Evolutionary conservation across 192 early-diverging fungal species (phyloP).

Genomic region (Mortierella claussenii): DNA sequence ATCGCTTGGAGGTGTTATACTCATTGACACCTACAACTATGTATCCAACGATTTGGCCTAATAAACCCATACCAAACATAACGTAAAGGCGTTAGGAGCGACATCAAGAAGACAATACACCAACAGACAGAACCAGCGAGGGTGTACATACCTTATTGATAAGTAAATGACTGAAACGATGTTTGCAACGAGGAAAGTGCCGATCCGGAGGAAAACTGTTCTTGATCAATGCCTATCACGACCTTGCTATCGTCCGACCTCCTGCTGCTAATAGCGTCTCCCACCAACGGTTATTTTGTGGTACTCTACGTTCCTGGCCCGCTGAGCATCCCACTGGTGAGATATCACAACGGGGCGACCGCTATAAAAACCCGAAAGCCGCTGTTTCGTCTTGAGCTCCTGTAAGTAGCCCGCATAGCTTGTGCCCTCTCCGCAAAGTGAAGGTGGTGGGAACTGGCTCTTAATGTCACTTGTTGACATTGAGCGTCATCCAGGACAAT

Average conservation of each 20-base stretch:
- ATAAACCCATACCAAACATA: too few species aligned
- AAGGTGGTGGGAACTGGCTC: neutral
- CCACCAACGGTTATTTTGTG: too few species aligned
- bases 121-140: too few species aligned
- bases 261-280: too few species aligned
- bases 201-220: neutral
- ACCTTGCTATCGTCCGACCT: too few species aligned
- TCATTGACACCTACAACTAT: too few species aligned
- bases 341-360: too few species aligned
- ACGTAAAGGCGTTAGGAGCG: neutral
- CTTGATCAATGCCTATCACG: too few species aligned
- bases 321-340: too few species aligned
- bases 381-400: neutral
- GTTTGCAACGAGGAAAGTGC: neutral
- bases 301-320: too few species aligned
- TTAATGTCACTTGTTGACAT: neutral
- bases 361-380: neutral
- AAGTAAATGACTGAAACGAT: neutral
- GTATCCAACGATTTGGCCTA: too few species aligned
- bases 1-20: too few species aligned
- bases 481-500: neutral
- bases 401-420: neutral
- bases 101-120: neutral
- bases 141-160: conserved; percentile 5
- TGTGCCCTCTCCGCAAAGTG: neutral